Evolutionary conservation across 2,329 filamentous ascomycete species (phyloP).

Genomic region (Aspergillus unguis): DNA sequence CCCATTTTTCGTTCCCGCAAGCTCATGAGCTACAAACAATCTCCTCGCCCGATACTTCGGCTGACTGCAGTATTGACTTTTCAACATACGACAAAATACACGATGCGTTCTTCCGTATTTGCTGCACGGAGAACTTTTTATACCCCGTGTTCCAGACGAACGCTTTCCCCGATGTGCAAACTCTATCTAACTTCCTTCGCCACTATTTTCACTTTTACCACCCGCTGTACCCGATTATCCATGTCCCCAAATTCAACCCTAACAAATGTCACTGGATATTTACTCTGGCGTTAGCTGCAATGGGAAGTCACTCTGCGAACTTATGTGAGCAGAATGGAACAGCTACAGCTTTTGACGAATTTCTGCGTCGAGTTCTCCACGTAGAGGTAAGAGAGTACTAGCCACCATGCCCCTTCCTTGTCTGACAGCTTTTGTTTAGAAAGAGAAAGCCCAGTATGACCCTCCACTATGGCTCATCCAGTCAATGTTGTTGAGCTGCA

Average conservation of each 20-base stretch:
- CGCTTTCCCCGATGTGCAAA: conserved; percentile 26
- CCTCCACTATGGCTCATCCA: conserved; percentile 29
- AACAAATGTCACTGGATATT: conserved; percentile 41
- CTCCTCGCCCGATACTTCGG: conserved; percentile 16
- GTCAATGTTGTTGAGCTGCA: conserved; percentile 30
- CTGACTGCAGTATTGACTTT: conserved; percentile 19
- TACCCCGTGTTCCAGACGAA: conserved; percentile 31
- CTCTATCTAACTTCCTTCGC: conserved; percentile 31
- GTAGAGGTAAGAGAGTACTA: conserved; percentile 28
- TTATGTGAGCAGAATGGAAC: conserved; percentile 26
- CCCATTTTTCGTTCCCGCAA: conserved; percentile 25
- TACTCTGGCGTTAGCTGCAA: conserved; percentile 37
- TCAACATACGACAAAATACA: conserved; percentile 29
- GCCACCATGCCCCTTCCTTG: no score
- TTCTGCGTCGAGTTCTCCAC: conserved; percentile 39
- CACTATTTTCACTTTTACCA: conserved; percentile 41
- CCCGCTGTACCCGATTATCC: conserved; percentile 40
- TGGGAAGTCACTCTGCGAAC: conserved; percentile 39
- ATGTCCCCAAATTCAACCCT: conserved; percentile 36
- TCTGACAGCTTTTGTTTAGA: conserved; percentile 19
- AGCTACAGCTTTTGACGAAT: conserved; percentile 39
- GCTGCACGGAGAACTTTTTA: conserved; percentile 29
- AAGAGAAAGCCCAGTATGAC: conserved; percentile 21
- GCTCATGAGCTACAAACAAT: conserved; percentile 18
- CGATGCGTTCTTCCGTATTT: conserved; percentile 30